Evolutionary conservation across 495 filamentous ascomycete species (phyloP), one percentile per base, ranked within the genome.

Genomic region (Gamarada debralockiae): DNA sequence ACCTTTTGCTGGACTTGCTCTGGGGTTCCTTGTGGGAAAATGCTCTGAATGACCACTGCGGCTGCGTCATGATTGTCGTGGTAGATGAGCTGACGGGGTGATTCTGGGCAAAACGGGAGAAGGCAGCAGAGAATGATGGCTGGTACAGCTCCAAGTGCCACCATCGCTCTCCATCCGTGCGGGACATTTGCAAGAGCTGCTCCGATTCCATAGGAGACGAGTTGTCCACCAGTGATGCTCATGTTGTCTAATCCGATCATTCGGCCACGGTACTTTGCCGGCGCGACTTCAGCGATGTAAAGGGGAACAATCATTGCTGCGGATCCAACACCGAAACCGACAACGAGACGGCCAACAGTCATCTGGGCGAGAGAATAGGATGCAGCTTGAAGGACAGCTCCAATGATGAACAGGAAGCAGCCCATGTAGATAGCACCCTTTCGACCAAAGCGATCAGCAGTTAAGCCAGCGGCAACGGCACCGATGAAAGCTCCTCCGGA

Each of bases 191-290:
- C 70, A 57, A 81, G 75, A 1, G 62, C 78, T 4, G 77, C 77
- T 10, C 77, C 78, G 24, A 80, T 63, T 1, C 70, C 73, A 45
- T 77, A 79, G 4, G 69, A 67, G 29, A 81, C 52, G 1, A 81
- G 57, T 52, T 80, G 77, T 6, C 77, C 77, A 21, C 70, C 71
- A 1, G 76, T 79, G 42, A 81, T 72, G 45, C 65, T 68, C 70
- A 82, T 75, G 43, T 80, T 79, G 59, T 82, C 72, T 17, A 82
- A 66, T 1, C 69, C 76, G 34, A 81, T 74, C 71, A 79, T 74
- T 33, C 73, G 69, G 17, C 77, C 77, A 22, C 77, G 74, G 50
- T 73, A 73, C 50, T 71, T 70, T 10, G 77, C 70, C 3, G 74
- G 73, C 2, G 73, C 68, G n/a, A 78, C 56, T 46, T 78, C 73